Evolutionary conservation across 1,284 basidiomycete species (phyloP), one percentile per base, ranked within the genome.

Genomic region (Microbotryum violaceum): DNA sequence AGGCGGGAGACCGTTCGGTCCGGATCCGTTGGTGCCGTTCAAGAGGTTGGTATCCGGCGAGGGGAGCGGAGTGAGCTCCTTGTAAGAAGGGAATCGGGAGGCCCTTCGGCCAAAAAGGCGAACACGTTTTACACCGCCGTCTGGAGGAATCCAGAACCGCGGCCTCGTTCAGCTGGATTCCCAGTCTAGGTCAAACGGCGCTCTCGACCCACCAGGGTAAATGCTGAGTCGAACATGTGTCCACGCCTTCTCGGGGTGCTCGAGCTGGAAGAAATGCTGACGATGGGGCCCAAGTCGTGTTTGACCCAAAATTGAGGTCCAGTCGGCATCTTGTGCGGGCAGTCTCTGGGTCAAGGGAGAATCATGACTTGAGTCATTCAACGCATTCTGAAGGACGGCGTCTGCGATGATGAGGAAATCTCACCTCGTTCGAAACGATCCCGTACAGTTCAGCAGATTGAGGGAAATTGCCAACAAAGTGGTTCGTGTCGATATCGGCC

Each of bases 381-480:
- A 42, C 31, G 44, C 23, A 27, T 45, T 23, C 9, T 25, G 55
- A 50, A 50, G 49, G 50, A 31, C 23, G 10, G 4, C 3, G 37
- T 42, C 37, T 10, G 37, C 37, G 20, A n/a, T 23, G 10, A n/a
- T 9, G 18, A 6, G 10, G 4, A 47, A 75, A 50, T 82, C 77
- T 62, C 79, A 79, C 78, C 29, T 78, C 78, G 48, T 77, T 71
- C 62, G 76, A 78, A 57, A 75, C 74, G 57, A 84, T 78, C 8
- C 84, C 91, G 74, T 90, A 85, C 27, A 96, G 74, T 72, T 91
- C 88, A 18, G 77, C 89, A 64, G 86, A 88, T 66, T 92, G 87
- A 9, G 92, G 92, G 73, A 91, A 98, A 76, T 98, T 98, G 55
- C 94, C 94, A 71, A 90, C 90, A 78, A 97, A 97, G 79, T 94